Base-by-base conservation (phyloP, 148 eudicot genomes). In the Fallopia convolvulus region DNA sequence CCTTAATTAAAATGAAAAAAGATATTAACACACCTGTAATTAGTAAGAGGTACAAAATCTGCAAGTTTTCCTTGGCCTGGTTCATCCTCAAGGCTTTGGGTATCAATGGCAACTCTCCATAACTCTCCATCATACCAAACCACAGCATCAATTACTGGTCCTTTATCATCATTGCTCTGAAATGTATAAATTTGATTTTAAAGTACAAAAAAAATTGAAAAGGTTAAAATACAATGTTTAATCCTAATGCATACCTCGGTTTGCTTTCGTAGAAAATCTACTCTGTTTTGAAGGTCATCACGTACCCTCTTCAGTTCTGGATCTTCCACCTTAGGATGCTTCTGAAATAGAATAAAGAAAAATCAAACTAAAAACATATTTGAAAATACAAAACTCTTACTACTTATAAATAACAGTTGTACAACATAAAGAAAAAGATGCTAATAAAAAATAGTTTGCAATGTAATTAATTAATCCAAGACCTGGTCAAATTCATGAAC, bases 41-140 rank as follows among this genome's bases (percentile, higher is more conserved):
- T 92, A 70, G 99, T 95, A 74, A 95, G 85, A 79, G 99, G 99
- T 18, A 80, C 84, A 83, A 90, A 95, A 77, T 90, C 86, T 76
- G 97, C 90, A 77, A 95, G 99, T 78, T 87, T 91, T 72, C 99
- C 99, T 10, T 79, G 74, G 76, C 80, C 89, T 76, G 91, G 79
- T 75, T 92, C 97, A 87, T 68, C 97, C 89, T 93, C 97, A 58
- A 95, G 93, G 82, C 87, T 87, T 76, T 91, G 97, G 15, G 99
- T 95, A 80, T 95, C 99, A 78, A 95, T 84, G 79, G 99, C 97
- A 81, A 87, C 97, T 84, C 97, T 91, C 99, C 99, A 95, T 52
- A 87, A 55, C 72, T 92, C 92, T 79, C 97, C 99, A 87, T 95
- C 99, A 87, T 95, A 88, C 99, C 99, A 95, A 70, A 95, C 96